Base-by-base conservation (phyloP, 176 grass and related monocot genomes). In the Miscanthus lutarioriparius region DNA sequence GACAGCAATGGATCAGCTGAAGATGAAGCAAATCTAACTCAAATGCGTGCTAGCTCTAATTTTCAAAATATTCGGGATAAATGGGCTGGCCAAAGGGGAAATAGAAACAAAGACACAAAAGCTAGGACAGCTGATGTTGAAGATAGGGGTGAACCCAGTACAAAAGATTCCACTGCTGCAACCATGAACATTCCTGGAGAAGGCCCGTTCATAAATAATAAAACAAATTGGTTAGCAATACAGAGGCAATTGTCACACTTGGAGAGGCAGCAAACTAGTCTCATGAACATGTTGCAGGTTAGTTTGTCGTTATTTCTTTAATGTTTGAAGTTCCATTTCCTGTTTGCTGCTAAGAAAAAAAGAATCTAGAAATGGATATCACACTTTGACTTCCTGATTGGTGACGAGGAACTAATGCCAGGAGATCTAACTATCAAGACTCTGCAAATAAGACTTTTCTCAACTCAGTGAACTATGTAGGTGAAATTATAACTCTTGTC, bases 271-370 rank as follows among this genome's bases (percentile, higher is more conserved):
- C 97, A 99, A 90, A 75, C 97, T 13, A 88, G 90, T 89, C 90
- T 99, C 32, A 89, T 96, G 93, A 99, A 92, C 88, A 96, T 99
- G 93, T 76, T 99, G 78, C 97, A 99, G 96, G 96, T 99, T 84
- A 41, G 51, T 69, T 73, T 82, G 14, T 67, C 16, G 47, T 91
- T 59, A 71, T 56, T 82, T 17, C 22, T 70, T 16, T 70, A 38
- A 47, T 76, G n/a, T 45, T 67, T 72, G 23, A 67, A 62, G 37
- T 70, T 79, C 54, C 13, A 32, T 85, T 71, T 33, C 8, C 45
- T 49, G 76, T 20, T 45, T 80, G 33, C 19, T 75, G 64, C 51
- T 76, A 74, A 48, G 36, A 39, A 56, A 45, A 32, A 13, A 61
- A 47, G n/a, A 7, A 61, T 75, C 11, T 26, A 20, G 26, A 53